Evolutionary conservation across 768 basidiomycete species (phyloP).

Genomic region (Naganishia onofrii): DNA sequence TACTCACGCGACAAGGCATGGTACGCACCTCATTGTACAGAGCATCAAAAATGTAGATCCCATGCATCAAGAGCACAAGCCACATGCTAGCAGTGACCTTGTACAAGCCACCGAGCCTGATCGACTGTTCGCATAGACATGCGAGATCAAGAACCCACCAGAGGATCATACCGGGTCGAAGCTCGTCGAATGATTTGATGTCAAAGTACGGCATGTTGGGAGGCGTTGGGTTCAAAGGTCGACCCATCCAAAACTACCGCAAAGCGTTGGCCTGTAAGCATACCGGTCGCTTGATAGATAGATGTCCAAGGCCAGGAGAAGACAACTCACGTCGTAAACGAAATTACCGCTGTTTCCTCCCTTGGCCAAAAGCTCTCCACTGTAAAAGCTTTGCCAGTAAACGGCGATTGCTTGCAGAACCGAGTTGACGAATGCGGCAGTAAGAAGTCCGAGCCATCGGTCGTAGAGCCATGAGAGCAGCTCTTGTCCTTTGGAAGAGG

Average conservation of each 20-base stretch:
- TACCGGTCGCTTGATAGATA: not conserved
- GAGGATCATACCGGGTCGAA: conserved; percentile 83
- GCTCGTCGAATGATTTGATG: conserved; percentile 75
- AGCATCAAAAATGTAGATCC: conserved; percentile 78
- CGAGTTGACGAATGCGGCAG: conserved; percentile 77
- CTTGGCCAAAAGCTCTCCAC: conserved; percentile 72
- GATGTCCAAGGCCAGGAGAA: not conserved
- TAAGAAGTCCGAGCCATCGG: conserved; percentile 83
- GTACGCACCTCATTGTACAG: conserved; percentile 79
- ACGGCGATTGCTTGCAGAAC: conserved; percentile 68
- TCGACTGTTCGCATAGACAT: conserved; percentile 86
- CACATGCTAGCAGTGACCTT: conserved; percentile 83
- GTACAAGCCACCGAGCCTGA: conserved; percentile 53
- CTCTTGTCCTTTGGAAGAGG: conserved; percentile 61
- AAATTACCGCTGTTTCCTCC: conserved; percentile 87
- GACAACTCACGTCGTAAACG: conserved; percentile 77
- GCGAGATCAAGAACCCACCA: conserved; percentile 88
- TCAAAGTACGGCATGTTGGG: conserved; percentile 59
- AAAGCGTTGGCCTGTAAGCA: not conserved
- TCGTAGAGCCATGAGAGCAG: conserved; percentile 87
- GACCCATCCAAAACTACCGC: conserved; percentile 48
- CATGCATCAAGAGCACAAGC: conserved; percentile 80
- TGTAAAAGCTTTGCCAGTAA: conserved; percentile 68
- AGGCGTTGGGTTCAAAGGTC: conserved; percentile 66
- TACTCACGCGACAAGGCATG: not conserved